Evolutionary conservation across 352 stramenopile species (phyloP), one percentile per base, ranked within the genome.

Genomic region (Phytophthora foliorum): DNA sequence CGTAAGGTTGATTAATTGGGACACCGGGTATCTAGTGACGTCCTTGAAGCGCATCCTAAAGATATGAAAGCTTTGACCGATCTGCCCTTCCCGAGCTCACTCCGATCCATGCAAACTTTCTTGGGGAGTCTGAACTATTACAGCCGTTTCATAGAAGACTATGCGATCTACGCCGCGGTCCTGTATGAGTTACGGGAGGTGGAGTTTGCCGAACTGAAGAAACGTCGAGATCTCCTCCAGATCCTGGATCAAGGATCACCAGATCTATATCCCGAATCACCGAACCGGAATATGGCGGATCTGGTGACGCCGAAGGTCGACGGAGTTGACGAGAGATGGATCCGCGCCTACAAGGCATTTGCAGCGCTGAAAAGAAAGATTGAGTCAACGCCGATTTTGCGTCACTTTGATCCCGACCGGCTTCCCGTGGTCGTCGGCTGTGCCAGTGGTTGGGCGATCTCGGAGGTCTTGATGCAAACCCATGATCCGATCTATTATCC

Each of bases 81-180:
- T 39, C 34, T 77, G 17, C 19, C 44, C 17, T 74, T 77, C 11
- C 58, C 62, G 0, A 1, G 24, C 54, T 41, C 3, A 13, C 51
- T 24, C 41, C 60, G n/a, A 45, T 41, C 9, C 0, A 51, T 70
- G 5, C 72, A 76, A 36, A 71, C 54, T 8, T 79, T 76, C n/a
- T 10, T 76, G 0, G 62, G 62, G 0, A 67, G 60, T 16, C 13
- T 72, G 17, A 75, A 66, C 36, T 75, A 72, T 52, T 69, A 67
- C 31, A 62, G 57, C 27, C n/a, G 44, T 1, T 70, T 72, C 50
- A 64, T 75, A 14, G 62, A 72, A 10, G 36, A 72, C 17, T 72
- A 63, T 5, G 57, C 49, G 4, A 48, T 71, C 6, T 68, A 72
- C 51, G 61, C 67, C 0, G 49, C 32, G 2, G 32, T 54, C 0